A percentile compares a stretch with the other conserved stretches of the same genome.
These are phyloP conservation scores for Syzygium oleosum DNA, from an alignment of 345 rosid genomes.

Conservation along the genomic window DNA sequence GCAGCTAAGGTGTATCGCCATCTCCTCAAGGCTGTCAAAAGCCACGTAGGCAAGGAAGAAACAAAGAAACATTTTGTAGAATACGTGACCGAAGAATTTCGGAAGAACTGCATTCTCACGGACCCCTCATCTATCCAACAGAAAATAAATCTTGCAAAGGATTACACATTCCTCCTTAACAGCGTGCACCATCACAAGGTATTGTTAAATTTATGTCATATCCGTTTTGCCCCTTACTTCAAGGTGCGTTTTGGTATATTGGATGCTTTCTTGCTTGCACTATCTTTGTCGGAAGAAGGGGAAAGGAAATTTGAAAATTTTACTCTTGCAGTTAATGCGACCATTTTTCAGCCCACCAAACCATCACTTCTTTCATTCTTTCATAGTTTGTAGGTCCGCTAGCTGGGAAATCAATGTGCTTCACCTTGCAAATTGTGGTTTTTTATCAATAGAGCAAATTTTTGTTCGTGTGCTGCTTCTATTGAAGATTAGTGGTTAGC, in stretches of 20 bases:
- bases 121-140: slow-evolving; percentile 29
- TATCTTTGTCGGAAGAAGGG: background rate
- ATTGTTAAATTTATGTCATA: background rate
- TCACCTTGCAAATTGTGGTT: background rate
- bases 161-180: slow-evolving; percentile 55
- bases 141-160: slow-evolving; percentile 56
- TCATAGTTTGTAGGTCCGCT: background rate
- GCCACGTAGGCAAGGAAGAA: slow-evolving; percentile 71
- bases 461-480: background rate
- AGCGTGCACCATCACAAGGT: slow-evolving; percentile 89
- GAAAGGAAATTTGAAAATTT: background rate
- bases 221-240: background rate
- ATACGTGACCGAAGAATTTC: slow-evolving; percentile 45
- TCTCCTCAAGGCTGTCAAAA: slow-evolving; percentile 61
- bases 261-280: background rate
- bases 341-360: background rate
- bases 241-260: background rate
- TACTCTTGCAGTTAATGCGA: background rate
- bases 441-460: background rate
- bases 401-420: background rate
- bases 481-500: background rate
- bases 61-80: slow-evolving; percentile 62
- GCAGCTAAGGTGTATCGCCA: slow-evolving; percentile 52
- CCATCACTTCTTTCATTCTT: background rate
- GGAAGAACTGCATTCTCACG: slow-evolving; percentile 21